phyloP scores from a whole-genome alignment of 495 filamentous ascomycete species.

The Xylaria intraflava region DNA sequence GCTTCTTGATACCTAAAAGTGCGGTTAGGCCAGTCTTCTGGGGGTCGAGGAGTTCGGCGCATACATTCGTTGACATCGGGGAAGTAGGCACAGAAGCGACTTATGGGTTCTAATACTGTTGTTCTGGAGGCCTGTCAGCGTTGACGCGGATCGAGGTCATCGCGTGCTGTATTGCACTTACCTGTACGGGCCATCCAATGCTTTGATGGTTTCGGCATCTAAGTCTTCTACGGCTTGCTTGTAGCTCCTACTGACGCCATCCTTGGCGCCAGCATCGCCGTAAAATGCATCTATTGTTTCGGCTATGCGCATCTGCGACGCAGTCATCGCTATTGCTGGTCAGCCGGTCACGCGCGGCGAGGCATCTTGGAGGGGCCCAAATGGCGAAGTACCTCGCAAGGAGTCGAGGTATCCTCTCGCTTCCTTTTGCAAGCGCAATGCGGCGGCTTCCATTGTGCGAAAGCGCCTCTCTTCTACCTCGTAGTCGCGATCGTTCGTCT shows the following conservation, averaged over 20 bases:
- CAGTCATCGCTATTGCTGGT: slow-evolving; percentile 74
- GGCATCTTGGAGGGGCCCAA: no score
- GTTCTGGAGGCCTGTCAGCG: slow-evolving; percentile 44
- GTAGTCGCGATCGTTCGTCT: slow-evolving; percentile 96
- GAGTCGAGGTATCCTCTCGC: slow-evolving; percentile 96
- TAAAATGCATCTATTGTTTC: slow-evolving; percentile 99
- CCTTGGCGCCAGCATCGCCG: slow-evolving; percentile 87
- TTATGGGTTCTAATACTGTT: slow-evolving; percentile 91
- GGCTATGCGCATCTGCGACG: slow-evolving; percentile 98
- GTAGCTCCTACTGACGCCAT: slow-evolving; percentile 91
- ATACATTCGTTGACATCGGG: slow-evolving; percentile 96
- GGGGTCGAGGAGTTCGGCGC: slow-evolving; percentile 14
- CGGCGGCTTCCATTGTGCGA: slow-evolving; percentile 91
- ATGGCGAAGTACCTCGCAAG: slow-evolving; percentile 59
- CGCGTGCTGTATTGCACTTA: slow-evolving; percentile 27
- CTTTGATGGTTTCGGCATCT: slow-evolving; percentile 97
- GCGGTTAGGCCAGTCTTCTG: slow-evolving; percentile 4
- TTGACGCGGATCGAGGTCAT: neutral
- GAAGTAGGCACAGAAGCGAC: slow-evolving; percentile 94
- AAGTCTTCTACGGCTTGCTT: slow-evolving; percentile 97
- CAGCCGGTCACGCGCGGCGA: neutral
- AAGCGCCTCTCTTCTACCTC: slow-evolving; percentile 97
- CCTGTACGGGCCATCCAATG: slow-evolving; percentile 94
- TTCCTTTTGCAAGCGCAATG: slow-evolving; percentile 88
- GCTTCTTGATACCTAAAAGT: slow-evolving; percentile 79